Evolutionary conservation across 352 stramenopile species (phyloP).

Genomic region (Globisporangium solare): DNA sequence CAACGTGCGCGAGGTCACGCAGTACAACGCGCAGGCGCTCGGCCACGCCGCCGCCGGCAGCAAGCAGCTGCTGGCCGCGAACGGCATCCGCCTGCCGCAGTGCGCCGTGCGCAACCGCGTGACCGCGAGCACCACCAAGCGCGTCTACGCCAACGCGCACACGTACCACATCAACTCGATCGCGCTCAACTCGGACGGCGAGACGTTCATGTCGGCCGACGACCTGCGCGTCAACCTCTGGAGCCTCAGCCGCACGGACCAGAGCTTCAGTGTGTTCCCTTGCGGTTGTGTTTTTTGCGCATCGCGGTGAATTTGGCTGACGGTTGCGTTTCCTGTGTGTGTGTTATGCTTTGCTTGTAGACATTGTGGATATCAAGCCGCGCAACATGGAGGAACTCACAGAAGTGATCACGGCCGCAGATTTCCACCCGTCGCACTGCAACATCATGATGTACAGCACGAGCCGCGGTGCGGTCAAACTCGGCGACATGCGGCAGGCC

Average conservation of each 20-base stretch:
- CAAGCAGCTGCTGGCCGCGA: constrained; percentile 2
- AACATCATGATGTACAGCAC: constrained; percentile 96
- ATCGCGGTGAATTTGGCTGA: too few relatives aligned
- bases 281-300: constrained; percentile 2
- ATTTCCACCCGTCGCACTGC: constrained; percentile 93
- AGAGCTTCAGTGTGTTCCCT: constrained; percentile 86
- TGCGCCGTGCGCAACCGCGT: constrained; percentile 49
- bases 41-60: constrained; percentile 12
- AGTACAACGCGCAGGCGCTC: constrained; percentile 54
- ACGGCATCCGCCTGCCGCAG: constrained; percentile 55
- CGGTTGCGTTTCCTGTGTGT: background rate
- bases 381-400: constrained; percentile 96
- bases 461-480: constrained; percentile 88
- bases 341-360: constrained; percentile 39
- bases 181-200: constrained; percentile 91
- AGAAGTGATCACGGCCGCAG: constrained; percentile 93
- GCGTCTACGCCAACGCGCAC: constrained; percentile 92
- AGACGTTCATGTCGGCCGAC: constrained; percentile 95
- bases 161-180: constrained; percentile 98
- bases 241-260: constrained; percentile 88
- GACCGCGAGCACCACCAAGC: constrained; percentile 72
- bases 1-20: constrained; percentile 68
- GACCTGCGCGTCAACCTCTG: constrained; percentile 96
- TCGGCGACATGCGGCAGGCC: constrained; percentile 90
- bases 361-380: constrained; percentile 97